Evolutionary conservation across 2,329 filamentous ascomycete genomes (phyloP).

Genomic region (Alternaria novae-zelandiae): DNA sequence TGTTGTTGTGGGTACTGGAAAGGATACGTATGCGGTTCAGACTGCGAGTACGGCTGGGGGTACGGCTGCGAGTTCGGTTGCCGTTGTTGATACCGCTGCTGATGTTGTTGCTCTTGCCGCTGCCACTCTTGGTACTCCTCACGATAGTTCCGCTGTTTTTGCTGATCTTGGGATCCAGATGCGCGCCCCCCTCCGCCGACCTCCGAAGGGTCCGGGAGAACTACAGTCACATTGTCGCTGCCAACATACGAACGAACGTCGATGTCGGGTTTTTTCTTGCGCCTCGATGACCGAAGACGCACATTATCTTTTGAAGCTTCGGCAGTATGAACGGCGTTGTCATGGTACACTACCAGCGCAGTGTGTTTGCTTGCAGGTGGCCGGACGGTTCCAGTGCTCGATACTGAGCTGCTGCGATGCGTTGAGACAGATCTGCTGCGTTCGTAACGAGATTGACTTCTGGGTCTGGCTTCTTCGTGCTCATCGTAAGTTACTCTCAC

Average conservation of each 20-base stretch:
- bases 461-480: rapidly evolving
- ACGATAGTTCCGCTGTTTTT: no score
- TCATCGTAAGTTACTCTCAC: not conserved
- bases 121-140: no score
- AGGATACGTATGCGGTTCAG: no score
- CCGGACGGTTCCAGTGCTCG: not conserved
- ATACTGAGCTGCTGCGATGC: not conserved
- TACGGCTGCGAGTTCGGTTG: no score
- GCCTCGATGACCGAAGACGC: not conserved
- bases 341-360: not conserved
- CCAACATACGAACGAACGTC: no score
- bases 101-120: no score
- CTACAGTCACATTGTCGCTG: no score
- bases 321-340: not conserved
- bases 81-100: not conserved
- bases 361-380: not conserved
- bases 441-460: rapidly evolving
- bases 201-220: no score
- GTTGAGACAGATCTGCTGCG: rapidly evolving
- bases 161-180: no score
- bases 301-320: rapidly evolving
- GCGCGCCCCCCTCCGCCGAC: no score
- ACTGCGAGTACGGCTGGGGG: no score
- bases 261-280: not conserved
- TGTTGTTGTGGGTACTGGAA: no score